Evolutionary conservation across 2,329 filamentous ascomycete genomes (phyloP).

Genomic region (Hymenoscyphus repandus): DNA sequence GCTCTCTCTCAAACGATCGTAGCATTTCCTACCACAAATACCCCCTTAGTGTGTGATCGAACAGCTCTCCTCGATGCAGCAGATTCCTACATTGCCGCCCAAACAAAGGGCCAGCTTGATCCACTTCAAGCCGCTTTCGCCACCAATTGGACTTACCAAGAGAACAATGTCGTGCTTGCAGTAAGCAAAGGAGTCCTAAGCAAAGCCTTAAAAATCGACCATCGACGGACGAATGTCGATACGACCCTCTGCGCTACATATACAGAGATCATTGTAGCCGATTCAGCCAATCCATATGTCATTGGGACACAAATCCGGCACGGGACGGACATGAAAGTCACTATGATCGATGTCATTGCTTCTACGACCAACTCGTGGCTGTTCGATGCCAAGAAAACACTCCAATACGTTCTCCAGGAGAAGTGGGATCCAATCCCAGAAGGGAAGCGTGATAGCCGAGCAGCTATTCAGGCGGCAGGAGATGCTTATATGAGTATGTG

Average conservation of each 20-base stretch:
- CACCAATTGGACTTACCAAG: constrained; percentile 8
- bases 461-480: constrained; percentile 6
- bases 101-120: constrained; percentile 8
- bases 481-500: constrained; percentile 11
- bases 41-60: constrained; percentile 1
- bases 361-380: constrained; percentile 12
- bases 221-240: constrained; percentile 10
- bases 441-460: constrained; percentile 7
- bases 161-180: constrained; percentile 10
- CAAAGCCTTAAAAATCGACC: constrained; percentile 14
- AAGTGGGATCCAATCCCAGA: constrained; percentile 11
- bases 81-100: constrained; percentile 11
- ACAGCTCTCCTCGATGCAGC: constrained; percentile 5
- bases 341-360: constrained; percentile 7
- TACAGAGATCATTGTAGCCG: constrained; percentile 10
- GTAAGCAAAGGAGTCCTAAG: constrained; percentile 3
- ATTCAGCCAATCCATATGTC: constrained; percentile 10
- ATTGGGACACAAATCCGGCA: constrained; percentile 13
- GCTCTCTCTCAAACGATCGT: too few relatives aligned
- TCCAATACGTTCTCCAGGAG: constrained; percentile 9
- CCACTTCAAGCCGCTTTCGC: constrained; percentile 4
- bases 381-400: constrained; percentile 13
- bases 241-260: constrained; percentile 10
- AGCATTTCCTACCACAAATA: too few relatives aligned
- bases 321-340: constrained; percentile 1